Percentiles rank a stretch among this genome's conserved stretches.
These are phyloP conservation scores for Eutrema yunnanense DNA, from an alignment of 345 rosid genomes.

Conservation along the genomic window DNA sequence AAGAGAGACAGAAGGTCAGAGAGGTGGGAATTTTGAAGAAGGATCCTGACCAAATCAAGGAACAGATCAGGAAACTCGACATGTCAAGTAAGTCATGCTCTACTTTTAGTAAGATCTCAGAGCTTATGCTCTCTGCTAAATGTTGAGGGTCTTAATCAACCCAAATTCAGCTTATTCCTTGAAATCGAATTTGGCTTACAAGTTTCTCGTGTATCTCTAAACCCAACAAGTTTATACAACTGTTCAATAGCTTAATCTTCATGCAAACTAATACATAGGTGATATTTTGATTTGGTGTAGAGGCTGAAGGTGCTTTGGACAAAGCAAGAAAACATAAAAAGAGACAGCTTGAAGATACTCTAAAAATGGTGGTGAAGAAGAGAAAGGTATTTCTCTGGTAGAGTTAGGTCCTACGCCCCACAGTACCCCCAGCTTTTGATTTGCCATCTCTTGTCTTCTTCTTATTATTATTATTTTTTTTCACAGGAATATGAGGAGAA, in stretches of 20 bases:
- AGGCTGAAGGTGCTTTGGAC: conserved; percentile 99
- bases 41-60: conserved; percentile 85
- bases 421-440: neutral
- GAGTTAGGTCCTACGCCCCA: neutral
- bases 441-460: conserved; percentile 4
- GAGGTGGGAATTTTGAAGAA: conserved; percentile 97
- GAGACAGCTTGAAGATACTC: conserved; percentile 98
- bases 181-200: neutral
- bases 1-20: conserved; percentile 95
- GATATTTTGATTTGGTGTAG: conserved; percentile 39
- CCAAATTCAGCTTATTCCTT: neutral
- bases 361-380: conserved; percentile 80
- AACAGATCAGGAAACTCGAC: conserved; percentile 89
- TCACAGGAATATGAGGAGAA: conserved; percentile 82
- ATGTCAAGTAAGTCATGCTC: conserved; percentile 63
- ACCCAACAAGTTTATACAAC: neutral
- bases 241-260: neutral
- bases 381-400: conserved; percentile 51
- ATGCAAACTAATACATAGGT: conserved; percentile 3
- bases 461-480: neutral
- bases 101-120: neutral
- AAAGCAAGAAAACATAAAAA: conserved; percentile 99
- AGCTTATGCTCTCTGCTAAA: neutral
- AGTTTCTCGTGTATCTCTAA: neutral
- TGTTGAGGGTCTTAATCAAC: neutral